Percentiles rank a stretch among this genome's conserved stretches.
These are phyloP conservation scores for Diospyros lotus DNA, from an alignment of 148 eudicot genomes.

Conservation along the genomic window DNA sequence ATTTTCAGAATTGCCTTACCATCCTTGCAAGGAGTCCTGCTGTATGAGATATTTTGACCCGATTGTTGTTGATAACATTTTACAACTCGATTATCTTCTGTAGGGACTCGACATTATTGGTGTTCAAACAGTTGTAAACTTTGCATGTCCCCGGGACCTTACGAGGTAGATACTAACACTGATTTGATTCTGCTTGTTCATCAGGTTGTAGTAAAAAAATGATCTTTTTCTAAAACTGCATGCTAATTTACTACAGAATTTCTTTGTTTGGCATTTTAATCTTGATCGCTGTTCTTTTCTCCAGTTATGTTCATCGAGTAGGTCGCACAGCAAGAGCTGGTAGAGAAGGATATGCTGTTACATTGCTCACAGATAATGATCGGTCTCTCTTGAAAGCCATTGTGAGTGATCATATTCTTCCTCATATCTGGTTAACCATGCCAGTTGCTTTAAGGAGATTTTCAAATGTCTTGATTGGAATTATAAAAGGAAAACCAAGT, in stretches of 20 bases:
- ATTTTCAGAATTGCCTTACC: neutral
- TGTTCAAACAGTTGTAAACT: constrained; percentile 82
- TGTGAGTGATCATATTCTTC: constrained; percentile 32
- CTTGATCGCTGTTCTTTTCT: neutral
- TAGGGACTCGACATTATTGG: constrained; percentile 93
- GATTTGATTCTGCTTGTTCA: neutral
- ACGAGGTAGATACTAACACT: constrained; percentile 32
- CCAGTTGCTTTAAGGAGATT: neutral
- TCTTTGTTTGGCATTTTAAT: neutral
- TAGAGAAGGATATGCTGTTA: constrained; percentile 86
- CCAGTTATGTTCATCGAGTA: constrained; percentile 87
- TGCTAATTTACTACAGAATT: neutral
- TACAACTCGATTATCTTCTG: constrained; percentile 4
- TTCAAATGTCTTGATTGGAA: neutral
- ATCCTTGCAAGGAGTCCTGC: neutral
- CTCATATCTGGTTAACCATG: neutral
- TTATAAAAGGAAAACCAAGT: neutral
- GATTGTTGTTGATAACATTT: neutral
- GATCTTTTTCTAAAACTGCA: neutral
- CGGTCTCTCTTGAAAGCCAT: constrained; percentile 80
- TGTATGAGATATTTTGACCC: neutral
- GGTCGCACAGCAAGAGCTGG: constrained; percentile 99
- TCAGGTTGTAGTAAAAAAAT: neutral
- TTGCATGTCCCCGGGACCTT: constrained; percentile 84
- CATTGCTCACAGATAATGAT: constrained; percentile 90